Percentiles rank a stretch among this genome's conserved stretches.
Evolutionary conservation across 306 rosid species (phyloP).

Genomic region (Vigna reflexopilosa): DNA sequence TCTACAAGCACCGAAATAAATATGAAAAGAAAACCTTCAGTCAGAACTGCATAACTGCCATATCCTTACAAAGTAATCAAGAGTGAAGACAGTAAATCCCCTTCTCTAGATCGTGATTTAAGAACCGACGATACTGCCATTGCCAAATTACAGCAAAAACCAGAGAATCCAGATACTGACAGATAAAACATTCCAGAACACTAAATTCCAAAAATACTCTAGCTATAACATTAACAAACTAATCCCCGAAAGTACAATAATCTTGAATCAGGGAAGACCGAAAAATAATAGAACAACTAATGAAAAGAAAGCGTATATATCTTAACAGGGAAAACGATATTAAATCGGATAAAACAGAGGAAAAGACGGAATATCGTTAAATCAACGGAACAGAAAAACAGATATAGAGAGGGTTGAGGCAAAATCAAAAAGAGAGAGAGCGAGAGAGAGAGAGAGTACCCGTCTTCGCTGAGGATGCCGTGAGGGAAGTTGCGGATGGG

Average conservation of each 20-base stretch:
- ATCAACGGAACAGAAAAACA: background rate
- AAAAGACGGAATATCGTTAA: background rate
- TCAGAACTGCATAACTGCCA: slow-evolving; percentile 29
- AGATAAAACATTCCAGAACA: background rate
- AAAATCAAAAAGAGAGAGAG: slow-evolving; percentile 33
- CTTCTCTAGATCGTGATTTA: slow-evolving; percentile 1
- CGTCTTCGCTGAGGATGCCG: slow-evolving; percentile 96
- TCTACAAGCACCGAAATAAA: slow-evolving; percentile 53
- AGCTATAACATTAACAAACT: background rate
- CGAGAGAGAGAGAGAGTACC: slow-evolving; percentile 51
- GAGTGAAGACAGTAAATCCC: background rate
- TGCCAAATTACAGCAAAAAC: slow-evolving; percentile 1
- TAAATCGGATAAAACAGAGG: background rate
- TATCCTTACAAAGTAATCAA: slow-evolving; percentile 5
- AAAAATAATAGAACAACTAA: background rate
- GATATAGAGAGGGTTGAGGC: background rate
- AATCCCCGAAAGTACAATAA: slow-evolving; percentile 5
- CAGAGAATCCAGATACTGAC: slow-evolving; percentile 10
- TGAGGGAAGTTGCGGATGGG: slow-evolving; percentile 75
- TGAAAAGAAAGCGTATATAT: background rate
- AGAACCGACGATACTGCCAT: background rate
- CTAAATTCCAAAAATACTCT: slow-evolving; percentile 25
- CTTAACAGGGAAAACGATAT: background rate
- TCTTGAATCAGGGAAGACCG: slow-evolving; percentile 14
- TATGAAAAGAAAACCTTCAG: background rate